These are phyloP conservation scores for Fraxinus velutina DNA, from an alignment of 305 asterid species.

Conservation along the genomic window DNA sequence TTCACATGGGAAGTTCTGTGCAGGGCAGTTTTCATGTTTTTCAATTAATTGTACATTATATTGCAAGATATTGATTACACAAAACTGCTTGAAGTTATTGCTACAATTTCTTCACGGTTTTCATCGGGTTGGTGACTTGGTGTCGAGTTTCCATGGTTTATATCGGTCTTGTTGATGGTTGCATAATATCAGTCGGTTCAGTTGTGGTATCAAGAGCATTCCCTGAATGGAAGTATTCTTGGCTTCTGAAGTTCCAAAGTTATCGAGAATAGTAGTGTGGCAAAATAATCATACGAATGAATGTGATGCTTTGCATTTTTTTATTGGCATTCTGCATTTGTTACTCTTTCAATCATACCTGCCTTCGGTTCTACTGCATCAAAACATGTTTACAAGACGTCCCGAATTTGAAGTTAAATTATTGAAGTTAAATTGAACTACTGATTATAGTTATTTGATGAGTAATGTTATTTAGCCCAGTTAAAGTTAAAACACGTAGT, in stretches of 20 bases:
- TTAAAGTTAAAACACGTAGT: too few species aligned
- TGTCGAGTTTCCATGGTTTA: neutral
- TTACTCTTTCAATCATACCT: too few species aligned
- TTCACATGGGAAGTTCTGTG: slow-evolving; percentile 9
- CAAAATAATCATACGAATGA: neutral
- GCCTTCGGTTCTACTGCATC: neutral
- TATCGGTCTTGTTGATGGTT: neutral
- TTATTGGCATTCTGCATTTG: neutral
- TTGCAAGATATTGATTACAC: neutral
- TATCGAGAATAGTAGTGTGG: neutral
- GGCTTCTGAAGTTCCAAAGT: neutral
- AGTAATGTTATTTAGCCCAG: too few species aligned
- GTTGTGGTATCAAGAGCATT: neutral
- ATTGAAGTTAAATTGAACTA: too few species aligned
- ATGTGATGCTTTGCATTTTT: neutral
- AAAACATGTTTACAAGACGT: neutral
- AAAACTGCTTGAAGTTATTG: neutral
- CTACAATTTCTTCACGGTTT: neutral
- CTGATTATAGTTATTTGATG: too few species aligned
- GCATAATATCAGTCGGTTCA: neutral
- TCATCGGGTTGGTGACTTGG: neutral
- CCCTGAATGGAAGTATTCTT: neutral
- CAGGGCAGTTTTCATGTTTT: slow-evolving; percentile 7
- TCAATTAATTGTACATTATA: slow-evolving; percentile 19
- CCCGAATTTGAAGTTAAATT: neutral